phyloP scores from a whole-genome alignment of 805 yeast species.

The Debaryomyces prosopidis region DNA sequence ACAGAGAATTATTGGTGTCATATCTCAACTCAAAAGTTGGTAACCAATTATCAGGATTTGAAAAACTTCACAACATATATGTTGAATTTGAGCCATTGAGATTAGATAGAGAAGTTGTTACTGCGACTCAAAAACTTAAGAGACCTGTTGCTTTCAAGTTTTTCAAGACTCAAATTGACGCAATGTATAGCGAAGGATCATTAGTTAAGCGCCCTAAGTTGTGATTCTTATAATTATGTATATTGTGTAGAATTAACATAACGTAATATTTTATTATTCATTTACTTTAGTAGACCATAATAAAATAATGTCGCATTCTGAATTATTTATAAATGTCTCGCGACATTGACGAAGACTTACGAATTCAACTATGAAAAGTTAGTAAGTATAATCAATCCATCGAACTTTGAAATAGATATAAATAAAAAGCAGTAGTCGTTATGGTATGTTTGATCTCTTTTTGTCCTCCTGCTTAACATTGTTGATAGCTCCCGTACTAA shows the following conservation, averaged over 20 bases:
- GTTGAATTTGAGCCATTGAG: conserved; percentile 37
- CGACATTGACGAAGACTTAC: background rate
- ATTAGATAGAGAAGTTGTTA: conserved; percentile 56
- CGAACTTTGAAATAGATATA: background rate
- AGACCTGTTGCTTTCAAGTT: conserved; percentile 27
- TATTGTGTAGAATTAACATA: no score
- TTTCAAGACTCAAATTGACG: conserved; percentile 11
- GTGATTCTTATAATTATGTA: background rate
- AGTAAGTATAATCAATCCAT: background rate
- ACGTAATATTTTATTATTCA: no score
- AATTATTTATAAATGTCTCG: background rate
- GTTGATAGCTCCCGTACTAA: background rate
- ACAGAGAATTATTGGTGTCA: conserved; percentile 20
- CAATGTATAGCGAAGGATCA: conserved; percentile 22
- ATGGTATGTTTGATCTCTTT: conserved; percentile 1
- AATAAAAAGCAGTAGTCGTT: background rate
- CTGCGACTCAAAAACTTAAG: conserved; percentile 60
- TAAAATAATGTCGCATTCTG: background rate
- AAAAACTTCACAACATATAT: conserved; percentile 29
- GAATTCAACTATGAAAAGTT: background rate
- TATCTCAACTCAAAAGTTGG: conserved; percentile 22
- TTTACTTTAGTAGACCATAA: background rate
- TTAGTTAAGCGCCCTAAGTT: conserved; percentile 6
- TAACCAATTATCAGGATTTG: conserved; percentile 26
- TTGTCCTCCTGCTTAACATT: background rate